Evolutionary conservation across 345 rosid species (phyloP), one percentile per base, ranked within the genome.

Genomic region (Euphorbia pulcherrima): DNA sequence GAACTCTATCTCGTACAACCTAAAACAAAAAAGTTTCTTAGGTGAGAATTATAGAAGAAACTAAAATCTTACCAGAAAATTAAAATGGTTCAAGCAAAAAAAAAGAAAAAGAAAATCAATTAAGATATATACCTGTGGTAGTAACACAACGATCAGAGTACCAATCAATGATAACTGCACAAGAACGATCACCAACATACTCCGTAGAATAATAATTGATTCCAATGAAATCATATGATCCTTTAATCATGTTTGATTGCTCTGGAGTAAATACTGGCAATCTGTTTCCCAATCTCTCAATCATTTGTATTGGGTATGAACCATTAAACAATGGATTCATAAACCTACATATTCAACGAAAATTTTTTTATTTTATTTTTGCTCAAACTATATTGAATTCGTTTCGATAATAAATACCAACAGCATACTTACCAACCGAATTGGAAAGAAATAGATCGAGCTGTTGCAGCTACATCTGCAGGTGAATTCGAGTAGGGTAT

Each of bases 141-240:
- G 29, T 58, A 17, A 28, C 62, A 30, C 62, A 58, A 58, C 39
- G 20, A 33, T 58, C 62, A 27, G n/a, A n/a, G 37, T 14, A n/a
- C n/a, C n/a, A n/a, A n/a, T 58, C 2, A 28, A 4, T n/a, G n/a
- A n/a, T n/a, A n/a, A 14, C 17, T 27, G 33, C n/a, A 17, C 62
- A 58, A 5, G 18, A 0, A 58, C 8, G 4, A 58, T 29, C 39
- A 33, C 40, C 37, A 9, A 9, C 37, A 28, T 58, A 58, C 6
- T 2, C 16, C 4, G 37, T 1, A 26, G 62, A 28, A 17, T 58
- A 58, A 28, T 58, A 33, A 28, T 58, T 58, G 0, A 58, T 7
- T 2, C 62, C 62, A 26, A 58, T 58, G 17, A 58, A 58, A 58
- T 58, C 62, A 28, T 10, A 58, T 1, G 62, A 58, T 58, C 62